Evolutionary conservation across 1,139 yeast species (phyloP).

Genomic region (Saccharomycopsis hybrid): DNA sequence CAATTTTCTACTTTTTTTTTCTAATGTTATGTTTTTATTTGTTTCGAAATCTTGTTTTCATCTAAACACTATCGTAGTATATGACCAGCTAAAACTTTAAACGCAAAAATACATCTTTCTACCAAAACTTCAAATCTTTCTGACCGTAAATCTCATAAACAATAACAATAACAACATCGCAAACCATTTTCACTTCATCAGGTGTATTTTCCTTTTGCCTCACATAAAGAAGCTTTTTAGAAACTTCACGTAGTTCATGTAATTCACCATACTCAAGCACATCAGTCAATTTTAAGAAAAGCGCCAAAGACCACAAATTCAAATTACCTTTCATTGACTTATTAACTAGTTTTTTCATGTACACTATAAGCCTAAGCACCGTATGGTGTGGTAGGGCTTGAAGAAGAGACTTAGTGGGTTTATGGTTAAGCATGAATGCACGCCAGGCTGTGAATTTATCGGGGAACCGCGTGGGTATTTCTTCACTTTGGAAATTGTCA

Average conservation of each 20-base stretch:
- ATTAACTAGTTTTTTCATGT: conserved; percentile 20
- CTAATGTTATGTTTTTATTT: too few species aligned
- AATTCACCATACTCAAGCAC: conserved; percentile 16
- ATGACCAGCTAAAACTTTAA: too few species aligned
- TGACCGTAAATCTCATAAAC: conserved; percentile 16
- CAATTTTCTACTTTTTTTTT: too few species aligned
- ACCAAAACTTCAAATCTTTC: too few species aligned
- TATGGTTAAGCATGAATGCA: conserved; percentile 15
- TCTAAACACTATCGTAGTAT: too few species aligned
- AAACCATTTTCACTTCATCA: conserved; percentile 7
- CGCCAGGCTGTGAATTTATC: conserved; percentile 20
- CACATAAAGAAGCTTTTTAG: conserved; percentile 5
- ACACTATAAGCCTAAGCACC: conserved; percentile 13
- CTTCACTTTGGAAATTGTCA: too few species aligned
- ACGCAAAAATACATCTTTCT: too few species aligned
- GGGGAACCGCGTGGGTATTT: conserved; percentile 8
- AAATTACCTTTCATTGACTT: conserved; percentile 15
- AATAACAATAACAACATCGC: conserved; percentile 15
- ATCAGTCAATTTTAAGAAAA: conserved; percentile 16
- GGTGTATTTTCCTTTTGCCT: neutral
- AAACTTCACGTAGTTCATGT: conserved; percentile 16
- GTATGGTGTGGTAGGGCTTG: conserved; percentile 3
- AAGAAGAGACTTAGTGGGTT: conserved; percentile 8
- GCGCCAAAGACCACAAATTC: conserved; percentile 11
- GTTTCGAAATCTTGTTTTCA: too few species aligned